phyloP scores from a whole-genome alignment of 2,329 filamentous ascomycete species.

The Cladosporium sp. region DNA sequence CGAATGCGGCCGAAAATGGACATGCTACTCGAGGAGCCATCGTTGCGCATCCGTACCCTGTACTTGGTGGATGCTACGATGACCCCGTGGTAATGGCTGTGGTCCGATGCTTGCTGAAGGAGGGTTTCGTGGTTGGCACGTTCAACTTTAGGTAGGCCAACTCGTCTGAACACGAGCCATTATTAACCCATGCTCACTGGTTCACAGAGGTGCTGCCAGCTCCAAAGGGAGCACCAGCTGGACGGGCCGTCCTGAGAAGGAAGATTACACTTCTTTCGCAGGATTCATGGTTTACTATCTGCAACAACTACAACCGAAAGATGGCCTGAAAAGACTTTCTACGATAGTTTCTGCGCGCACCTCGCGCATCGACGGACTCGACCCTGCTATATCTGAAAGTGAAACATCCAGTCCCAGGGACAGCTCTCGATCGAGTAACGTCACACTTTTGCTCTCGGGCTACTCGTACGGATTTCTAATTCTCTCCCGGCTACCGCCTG shows the following conservation, averaged over 20 bases:
- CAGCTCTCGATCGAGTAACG: not conserved
- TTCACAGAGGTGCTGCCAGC: slow-evolving; percentile 67
- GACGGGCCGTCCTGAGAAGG: slow-evolving; percentile 76
- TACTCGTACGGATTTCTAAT: slow-evolving; percentile 93
- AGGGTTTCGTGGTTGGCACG: slow-evolving; percentile 75
- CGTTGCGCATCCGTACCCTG: slow-evolving; percentile 87
- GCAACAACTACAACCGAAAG: slow-evolving; percentile 49
- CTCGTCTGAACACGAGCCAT: not conserved
- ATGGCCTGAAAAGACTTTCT: not conserved
- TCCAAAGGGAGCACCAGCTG: slow-evolving; percentile 82
- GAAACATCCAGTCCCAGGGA: slow-evolving; percentile 1
- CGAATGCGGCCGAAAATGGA: not conserved
- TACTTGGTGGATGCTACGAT: slow-evolving; percentile 81
- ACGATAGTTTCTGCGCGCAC: slow-evolving; percentile 4
- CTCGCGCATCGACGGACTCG: not conserved
- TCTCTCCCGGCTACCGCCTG: slow-evolving; percentile 67
- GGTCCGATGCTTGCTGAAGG: slow-evolving; percentile 62
- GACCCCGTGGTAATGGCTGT: slow-evolving; percentile 74
- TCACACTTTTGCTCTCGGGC: slow-evolving; percentile 63
- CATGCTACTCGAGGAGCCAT: slow-evolving; percentile 52
- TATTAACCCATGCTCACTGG: slow-evolving; percentile 20
- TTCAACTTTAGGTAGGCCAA: slow-evolving; percentile 81
- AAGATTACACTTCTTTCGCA: slow-evolving; percentile 80
- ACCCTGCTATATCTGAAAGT: not conserved
- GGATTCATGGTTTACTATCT: slow-evolving; percentile 78